Evolutionary conservation across 164 flowering plant species (phyloP).

Genomic region (Berberis thunbergii): DNA sequence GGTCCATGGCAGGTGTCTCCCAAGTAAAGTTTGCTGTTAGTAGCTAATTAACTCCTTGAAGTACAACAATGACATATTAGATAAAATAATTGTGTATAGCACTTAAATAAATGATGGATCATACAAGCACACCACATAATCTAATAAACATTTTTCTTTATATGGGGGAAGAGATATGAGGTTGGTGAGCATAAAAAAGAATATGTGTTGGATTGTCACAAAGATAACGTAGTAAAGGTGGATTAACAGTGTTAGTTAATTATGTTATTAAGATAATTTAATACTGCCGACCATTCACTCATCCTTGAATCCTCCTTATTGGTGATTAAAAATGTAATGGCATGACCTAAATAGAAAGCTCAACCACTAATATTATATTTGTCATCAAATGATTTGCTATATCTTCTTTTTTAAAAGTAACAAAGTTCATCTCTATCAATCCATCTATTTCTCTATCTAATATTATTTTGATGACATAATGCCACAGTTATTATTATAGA

Average conservation of each 20-base stretch:
- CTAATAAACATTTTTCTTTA: no score
- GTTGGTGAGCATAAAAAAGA: no score
- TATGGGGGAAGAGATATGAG: no score
- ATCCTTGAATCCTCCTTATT: not conserved
- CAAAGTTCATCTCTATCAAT: not conserved
- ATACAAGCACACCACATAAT: no score
- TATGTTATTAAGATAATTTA: not conserved
- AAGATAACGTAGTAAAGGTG: not conserved
- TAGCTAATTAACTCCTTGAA: no score
- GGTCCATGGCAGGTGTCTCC: no score
- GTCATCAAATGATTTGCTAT: constrained; percentile 12
- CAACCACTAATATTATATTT: constrained; percentile 6
- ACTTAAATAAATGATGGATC: no score
- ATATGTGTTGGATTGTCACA: no score
- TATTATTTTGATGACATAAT: not conserved
- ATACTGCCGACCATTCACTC: constrained; percentile 10
- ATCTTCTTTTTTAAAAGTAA: not conserved
- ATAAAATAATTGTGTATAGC: no score
- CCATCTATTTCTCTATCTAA: not conserved
- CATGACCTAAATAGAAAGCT: constrained; percentile 11
- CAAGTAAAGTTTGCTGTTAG: no score
- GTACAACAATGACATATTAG: no score
- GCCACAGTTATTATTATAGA: no score
- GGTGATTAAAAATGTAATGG: constrained; percentile 9
- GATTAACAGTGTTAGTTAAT: not conserved